Base-by-base conservation (phyloP, 164 flowering plant genomes). In the Sedum album region DNA sequence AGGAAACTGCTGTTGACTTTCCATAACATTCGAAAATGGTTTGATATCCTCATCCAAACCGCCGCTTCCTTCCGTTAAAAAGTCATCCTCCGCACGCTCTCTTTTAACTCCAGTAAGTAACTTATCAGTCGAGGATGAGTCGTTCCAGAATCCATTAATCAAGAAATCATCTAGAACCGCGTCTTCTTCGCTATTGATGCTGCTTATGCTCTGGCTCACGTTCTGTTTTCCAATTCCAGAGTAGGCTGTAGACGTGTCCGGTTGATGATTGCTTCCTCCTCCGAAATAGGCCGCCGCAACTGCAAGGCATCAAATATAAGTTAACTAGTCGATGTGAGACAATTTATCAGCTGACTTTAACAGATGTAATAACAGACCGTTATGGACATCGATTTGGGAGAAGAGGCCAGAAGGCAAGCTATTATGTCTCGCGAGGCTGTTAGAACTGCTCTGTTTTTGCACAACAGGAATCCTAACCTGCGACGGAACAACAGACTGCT, bases 401-500 rank as follows among this genome's bases (percentile, higher is more conserved):
- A 90, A 86, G 4, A 91, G 67, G 15, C 99, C 99, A 7, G 96
- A 91, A 28, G 99, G 99, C 1, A 95, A 94, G 78, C 99, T 94
- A 65, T 84, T 89, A 21, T 89, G 95, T 10, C 97, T 83, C 48
- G 83, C 73, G 26, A 93, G 90, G 41, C 72, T 35, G 38, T 35
- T 35, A 3, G 38, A 35, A 3, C 38, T 7, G 38, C 72, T 72
- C 8, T 71, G 77, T 30, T 74, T 76, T 71, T 79, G 82, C 76
- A 78, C 67, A 51, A 25, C 79, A 20, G 80, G 71, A 42, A 51
- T 63, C 15, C 65, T 75, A 38, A 75, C 75, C 4, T 3, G 18
- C n/a, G 48, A 15, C 71, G 75, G 38, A 35, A 69, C 74, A 42
- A n/a, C n/a, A n/a, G n/a, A n/a, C n/a, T n/a, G n/a, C n/a, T n/a